phyloP scores from a whole-genome alignment of 495 filamentous ascomycete genomes.

The Neurospora sp. region DNA sequence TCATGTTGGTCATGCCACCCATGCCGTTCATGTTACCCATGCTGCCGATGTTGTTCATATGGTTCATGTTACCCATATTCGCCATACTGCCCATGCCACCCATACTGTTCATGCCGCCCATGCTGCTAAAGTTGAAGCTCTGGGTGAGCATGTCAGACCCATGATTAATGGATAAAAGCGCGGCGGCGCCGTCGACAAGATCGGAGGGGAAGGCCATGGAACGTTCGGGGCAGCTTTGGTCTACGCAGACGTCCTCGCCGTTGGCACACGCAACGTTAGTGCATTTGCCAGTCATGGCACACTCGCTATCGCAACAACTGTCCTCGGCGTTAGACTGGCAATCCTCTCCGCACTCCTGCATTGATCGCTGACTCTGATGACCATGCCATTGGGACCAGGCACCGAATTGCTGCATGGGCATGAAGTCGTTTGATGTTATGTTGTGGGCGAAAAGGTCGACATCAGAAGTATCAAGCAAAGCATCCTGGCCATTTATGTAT shows the following conservation, averaged over 20 bases:
- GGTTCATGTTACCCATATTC: not conserved
- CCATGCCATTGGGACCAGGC: not conserved
- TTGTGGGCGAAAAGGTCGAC: not conserved
- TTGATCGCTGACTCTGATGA: conserved; percentile 2
- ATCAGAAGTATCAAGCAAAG: not conserved
- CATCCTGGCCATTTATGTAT: not conserved
- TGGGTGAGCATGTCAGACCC: conserved; percentile 9
- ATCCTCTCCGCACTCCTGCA: conserved; percentile 20
- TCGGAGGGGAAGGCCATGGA: conserved; percentile 10
- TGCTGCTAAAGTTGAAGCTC: conserved; percentile 2
- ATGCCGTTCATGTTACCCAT: not conserved
- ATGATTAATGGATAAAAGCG: conserved; percentile 26
- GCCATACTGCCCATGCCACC: not conserved
- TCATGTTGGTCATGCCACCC: not conserved
- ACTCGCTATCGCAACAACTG: conserved; percentile 27
- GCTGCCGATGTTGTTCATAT: not conserved
- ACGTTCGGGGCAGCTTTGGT: conserved; percentile 22
- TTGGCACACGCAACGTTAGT: conserved; percentile 20
- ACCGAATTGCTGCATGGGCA: not conserved
- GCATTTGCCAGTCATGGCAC: conserved; percentile 29
- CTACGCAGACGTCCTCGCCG: conserved; percentile 23
- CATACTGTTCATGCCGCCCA: not conserved
- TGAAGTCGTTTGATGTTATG: not conserved
- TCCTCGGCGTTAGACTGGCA: conserved; percentile 17
- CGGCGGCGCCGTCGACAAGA: conserved; percentile 20